Evolutionary conservation across 768 basidiomycete species (phyloP).

Genomic region (Rubroboletus pulcherrimus): DNA sequence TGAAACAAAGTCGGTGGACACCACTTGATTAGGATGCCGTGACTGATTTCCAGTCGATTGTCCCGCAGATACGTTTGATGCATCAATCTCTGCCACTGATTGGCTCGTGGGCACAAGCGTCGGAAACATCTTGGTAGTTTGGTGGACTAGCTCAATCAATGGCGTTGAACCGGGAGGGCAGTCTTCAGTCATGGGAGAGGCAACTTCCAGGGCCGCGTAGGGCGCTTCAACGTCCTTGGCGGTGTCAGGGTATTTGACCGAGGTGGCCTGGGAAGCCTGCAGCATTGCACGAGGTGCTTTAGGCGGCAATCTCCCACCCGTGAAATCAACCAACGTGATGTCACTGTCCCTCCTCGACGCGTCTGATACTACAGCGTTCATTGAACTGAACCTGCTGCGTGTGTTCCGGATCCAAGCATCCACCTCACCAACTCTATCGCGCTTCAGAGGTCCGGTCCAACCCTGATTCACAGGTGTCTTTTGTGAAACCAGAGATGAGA

Average conservation of each 20-base stretch:
- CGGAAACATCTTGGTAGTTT: conserved; percentile 6
- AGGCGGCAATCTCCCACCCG: conserved; percentile 10
- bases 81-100: background rate
- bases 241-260: background rate
- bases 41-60: background rate
- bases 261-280: conserved; percentile 1
- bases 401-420: conserved; percentile 13
- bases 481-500: conserved; percentile 10
- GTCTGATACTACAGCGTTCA: conserved; percentile 11
- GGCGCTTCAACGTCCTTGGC: background rate
- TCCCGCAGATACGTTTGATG: background rate
- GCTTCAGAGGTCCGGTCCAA: conserved; percentile 5
- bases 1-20: conserved; percentile 7
- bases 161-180: background rate
- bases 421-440: conserved; percentile 10
- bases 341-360: conserved; percentile 25
- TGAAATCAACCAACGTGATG: conserved; percentile 20
- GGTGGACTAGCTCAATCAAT: conserved; percentile 2
- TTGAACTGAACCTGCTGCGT: conserved; percentile 16
- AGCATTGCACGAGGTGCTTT: conserved; percentile 24
- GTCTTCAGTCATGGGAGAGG: conserved; percentile 6
- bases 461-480: conserved; percentile 1
- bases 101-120: background rate
- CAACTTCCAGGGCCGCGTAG: background rate
- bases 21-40: background rate